Conservation (phyloP, 768 basidiomycete genomes). For the Gloeopeniophorella convolvens region DNA sequence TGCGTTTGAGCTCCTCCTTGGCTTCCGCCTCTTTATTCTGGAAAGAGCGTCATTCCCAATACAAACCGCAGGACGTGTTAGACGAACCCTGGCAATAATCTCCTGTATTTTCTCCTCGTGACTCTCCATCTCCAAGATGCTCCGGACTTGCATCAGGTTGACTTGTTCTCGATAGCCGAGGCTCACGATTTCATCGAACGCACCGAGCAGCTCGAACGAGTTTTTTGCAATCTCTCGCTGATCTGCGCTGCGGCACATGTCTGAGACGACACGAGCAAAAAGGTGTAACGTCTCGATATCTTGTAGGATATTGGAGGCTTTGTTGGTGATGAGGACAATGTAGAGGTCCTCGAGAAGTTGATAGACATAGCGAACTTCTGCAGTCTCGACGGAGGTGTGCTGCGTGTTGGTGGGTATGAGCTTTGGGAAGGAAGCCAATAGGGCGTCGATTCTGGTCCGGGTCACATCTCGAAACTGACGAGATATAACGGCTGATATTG, state of each 20-base stretch:
- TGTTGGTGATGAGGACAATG: slow-evolving; percentile 96
- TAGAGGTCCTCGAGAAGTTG: slow-evolving; percentile 96
- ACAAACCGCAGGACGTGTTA: background rate
- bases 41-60: background rate
- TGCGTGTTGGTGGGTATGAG: slow-evolving; percentile 92
- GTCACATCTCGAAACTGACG: slow-evolving; percentile 95
- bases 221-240: slow-evolving; percentile 87
- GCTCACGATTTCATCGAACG: slow-evolving; percentile 95
- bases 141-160: slow-evolving; percentile 73
- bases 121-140: slow-evolving; percentile 81
- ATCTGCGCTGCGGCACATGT: slow-evolving; percentile 79
- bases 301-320: slow-evolving; percentile 97
- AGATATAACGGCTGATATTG: slow-evolving; percentile 75
- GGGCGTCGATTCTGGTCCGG: slow-evolving; percentile 86
- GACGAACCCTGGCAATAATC: slow-evolving; percentile 85
- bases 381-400: slow-evolving; percentile 93
- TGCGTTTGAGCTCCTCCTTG: slow-evolving; percentile 96
- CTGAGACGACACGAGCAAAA: slow-evolving; percentile 88
- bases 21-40: slow-evolving; percentile 99
- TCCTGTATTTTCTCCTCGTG: slow-evolving; percentile 96
- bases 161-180: slow-evolving; percentile 80
- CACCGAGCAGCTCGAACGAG: slow-evolving; percentile 88
- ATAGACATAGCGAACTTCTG: slow-evolving; percentile 95
- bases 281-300: slow-evolving; percentile 96
- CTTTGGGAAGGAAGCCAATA: slow-evolving; percentile 95